phyloP scores from a whole-genome alignment of 2,329 filamentous ascomycete genomes.

The Calonectria pseudoturangicola region DNA sequence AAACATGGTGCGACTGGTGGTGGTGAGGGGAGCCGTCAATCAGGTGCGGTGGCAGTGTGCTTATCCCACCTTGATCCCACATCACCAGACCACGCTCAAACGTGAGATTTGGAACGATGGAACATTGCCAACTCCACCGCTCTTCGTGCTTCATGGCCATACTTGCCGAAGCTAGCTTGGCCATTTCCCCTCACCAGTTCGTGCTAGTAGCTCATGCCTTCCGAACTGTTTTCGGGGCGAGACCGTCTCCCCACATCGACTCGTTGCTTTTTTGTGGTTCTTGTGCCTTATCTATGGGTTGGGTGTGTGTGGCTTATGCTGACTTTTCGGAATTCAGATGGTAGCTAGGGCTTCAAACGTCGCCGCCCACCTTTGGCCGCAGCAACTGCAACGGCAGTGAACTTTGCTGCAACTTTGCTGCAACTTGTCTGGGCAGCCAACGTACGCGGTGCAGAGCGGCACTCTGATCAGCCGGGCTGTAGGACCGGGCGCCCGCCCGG shows the following conservation, averaged over 20 bases:
- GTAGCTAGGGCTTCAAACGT: neutral
- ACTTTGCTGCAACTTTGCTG: constrained; percentile 18
- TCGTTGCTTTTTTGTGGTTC: constrained; percentile 18
- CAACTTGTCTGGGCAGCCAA: neutral
- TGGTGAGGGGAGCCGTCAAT: neutral
- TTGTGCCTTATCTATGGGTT: constrained; percentile 19
- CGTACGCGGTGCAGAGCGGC: neutral
- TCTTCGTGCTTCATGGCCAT: constrained; percentile 4
- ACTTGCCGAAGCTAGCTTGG: constrained; percentile 13
- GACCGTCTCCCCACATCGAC: constrained; percentile 22
- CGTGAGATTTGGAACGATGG: constrained; percentile 38
- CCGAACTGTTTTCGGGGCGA: constrained; percentile 29
- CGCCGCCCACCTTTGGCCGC: neutral
- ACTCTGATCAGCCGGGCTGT: constrained; percentile 35
- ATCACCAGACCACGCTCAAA: constrained; percentile 38
- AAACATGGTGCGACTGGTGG: constrained; percentile 8
- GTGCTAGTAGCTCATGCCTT: constrained; percentile 23
- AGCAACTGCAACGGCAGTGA: constrained; percentile 16
- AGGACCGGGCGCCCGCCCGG: constrained; percentile 49
- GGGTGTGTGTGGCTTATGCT: neutral
- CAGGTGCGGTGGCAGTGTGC: constrained; percentile 33
- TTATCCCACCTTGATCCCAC: constrained; percentile 33
- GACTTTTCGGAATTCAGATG: neutral
- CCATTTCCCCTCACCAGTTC: constrained; percentile 20
- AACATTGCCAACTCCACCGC: constrained; percentile 28